Percentiles rank a stretch among this genome's conserved stretches.
Conservation (phyloP, 257 asterid genomes). For the Coffea canephora region DNA sequence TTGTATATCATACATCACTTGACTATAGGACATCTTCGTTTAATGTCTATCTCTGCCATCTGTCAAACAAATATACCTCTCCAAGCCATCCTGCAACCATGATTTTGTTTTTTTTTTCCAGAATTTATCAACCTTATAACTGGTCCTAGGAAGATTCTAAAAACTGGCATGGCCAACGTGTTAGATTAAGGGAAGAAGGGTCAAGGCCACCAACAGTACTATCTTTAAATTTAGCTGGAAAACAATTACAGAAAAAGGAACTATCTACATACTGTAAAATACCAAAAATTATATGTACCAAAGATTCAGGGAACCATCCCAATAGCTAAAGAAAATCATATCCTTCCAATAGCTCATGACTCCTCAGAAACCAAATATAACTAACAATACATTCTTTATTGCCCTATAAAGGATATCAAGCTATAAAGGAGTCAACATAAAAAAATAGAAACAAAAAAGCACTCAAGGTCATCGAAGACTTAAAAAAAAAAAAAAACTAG, state of each 20-base stretch:
- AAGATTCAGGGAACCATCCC: neutral
- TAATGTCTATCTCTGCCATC: neutral
- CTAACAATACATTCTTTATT: no score
- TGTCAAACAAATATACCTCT: no score
- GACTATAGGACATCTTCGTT: no score
- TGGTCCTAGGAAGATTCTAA: neutral
- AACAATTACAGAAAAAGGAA: neutral
- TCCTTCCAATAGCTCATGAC: neutral
- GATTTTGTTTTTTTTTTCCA: no score
- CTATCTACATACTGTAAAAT: neutral
- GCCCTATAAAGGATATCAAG: neutral
- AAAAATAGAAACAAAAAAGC: neutral
- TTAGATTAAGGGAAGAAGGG: neutral
- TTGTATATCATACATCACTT: no score
- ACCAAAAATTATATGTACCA: neutral
- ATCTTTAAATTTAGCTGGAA: no score
- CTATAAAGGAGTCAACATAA: neutral
- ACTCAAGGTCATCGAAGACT: neutral
- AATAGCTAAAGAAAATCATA: no score
- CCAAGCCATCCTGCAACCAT: neutral
- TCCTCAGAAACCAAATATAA: no score
- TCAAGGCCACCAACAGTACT: no score
- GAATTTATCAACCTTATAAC: neutral
- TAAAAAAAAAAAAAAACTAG: no score
- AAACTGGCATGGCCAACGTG: neutral